Evolutionary conservation across 2,329 filamentous ascomycete genomes (phyloP).

Genomic region (Sarocladium kiliense): DNA sequence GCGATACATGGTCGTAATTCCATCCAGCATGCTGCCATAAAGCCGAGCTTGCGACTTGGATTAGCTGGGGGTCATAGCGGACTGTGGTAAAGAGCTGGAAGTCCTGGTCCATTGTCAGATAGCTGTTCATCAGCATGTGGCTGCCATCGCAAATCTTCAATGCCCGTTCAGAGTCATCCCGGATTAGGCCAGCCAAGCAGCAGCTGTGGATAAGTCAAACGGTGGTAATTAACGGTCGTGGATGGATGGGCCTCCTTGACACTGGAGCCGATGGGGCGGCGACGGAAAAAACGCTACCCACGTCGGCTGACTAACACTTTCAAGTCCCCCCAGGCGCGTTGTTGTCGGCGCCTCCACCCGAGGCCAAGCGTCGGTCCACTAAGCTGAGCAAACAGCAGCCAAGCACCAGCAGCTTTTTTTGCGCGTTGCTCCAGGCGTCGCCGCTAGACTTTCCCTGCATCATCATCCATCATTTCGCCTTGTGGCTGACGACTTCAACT

Average conservation of each 20-base stretch:
- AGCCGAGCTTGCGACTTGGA: conserved; percentile 29
- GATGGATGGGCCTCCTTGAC: too few relatives aligned
- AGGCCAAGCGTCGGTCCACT: neutral
- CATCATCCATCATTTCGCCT: conserved; percentile 22
- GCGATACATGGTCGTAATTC: conserved; percentile 48
- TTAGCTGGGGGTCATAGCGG: conserved; percentile 61
- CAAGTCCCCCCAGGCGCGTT: neutral
- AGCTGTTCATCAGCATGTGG: neutral
- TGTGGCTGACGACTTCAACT: conserved; percentile 16
- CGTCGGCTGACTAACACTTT: neutral
- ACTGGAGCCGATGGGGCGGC: neutral
- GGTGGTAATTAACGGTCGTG: neutral
- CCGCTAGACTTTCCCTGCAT: conserved; percentile 8
- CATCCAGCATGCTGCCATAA: conserved; percentile 38
- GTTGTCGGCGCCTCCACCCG: neutral
- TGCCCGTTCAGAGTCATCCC: neutral
- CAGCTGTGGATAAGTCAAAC: neutral
- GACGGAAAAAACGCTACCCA: neutral
- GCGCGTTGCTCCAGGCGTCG: neutral
- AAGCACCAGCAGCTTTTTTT: conserved; percentile 7
- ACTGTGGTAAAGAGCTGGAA: conserved; percentile 68
- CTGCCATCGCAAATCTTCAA: neutral
- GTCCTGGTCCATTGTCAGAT: conserved; percentile 27
- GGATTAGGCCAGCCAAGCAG: neutral
- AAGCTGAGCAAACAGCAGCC: neutral